Percentiles rank a stretch among this genome's conserved stretches.
Evolutionary conservation across 192 early-diverging fungal species (phyloP).

Genomic region (Chytriomyces sp.): DNA sequence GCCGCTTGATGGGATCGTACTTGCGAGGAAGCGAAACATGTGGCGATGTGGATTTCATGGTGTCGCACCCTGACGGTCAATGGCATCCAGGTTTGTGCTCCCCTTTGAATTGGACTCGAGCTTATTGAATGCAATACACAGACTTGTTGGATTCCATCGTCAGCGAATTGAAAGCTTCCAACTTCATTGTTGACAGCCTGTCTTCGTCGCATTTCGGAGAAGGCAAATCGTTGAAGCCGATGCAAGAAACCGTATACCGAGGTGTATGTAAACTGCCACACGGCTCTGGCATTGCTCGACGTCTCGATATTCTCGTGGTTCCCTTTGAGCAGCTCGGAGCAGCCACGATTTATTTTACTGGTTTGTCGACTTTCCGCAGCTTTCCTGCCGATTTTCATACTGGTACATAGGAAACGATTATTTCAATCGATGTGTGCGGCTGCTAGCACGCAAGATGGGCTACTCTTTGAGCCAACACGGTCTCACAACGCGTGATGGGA

Average conservation of each 20-base stretch:
- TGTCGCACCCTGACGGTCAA: constrained; percentile 22
- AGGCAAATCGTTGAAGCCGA: background rate
- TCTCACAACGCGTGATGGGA: constrained; percentile 28
- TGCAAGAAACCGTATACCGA: constrained; percentile 30
- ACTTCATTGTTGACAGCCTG: constrained; percentile 34
- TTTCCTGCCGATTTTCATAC: too few relatives aligned
- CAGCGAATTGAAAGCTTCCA: background rate
- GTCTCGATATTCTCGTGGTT: constrained; percentile 49
- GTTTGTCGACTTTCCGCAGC: too few relatives aligned
- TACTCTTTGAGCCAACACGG: constrained; percentile 45
- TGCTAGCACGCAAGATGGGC: constrained; percentile 40
- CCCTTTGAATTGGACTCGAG: background rate
- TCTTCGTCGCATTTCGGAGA: background rate
- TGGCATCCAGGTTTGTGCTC: constrained; percentile 1
- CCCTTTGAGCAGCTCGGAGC: constrained; percentile 47
- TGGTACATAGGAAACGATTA: constrained; percentile 55
- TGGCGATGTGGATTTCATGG: constrained; percentile 51
- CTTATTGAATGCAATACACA: constrained; percentile 20
- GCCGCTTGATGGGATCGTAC: constrained; percentile 46
- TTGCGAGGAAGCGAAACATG: constrained; percentile 44
- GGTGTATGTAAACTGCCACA: constrained; percentile 36
- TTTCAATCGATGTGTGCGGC: constrained; percentile 50
- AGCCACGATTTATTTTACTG: constrained; percentile 53
- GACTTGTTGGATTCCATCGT: constrained; percentile 31
- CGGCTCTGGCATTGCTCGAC: constrained; percentile 32